Conservation (phyloP, 495 filamentous ascomycete species). For the Penicillium dipodomyicola region DNA sequence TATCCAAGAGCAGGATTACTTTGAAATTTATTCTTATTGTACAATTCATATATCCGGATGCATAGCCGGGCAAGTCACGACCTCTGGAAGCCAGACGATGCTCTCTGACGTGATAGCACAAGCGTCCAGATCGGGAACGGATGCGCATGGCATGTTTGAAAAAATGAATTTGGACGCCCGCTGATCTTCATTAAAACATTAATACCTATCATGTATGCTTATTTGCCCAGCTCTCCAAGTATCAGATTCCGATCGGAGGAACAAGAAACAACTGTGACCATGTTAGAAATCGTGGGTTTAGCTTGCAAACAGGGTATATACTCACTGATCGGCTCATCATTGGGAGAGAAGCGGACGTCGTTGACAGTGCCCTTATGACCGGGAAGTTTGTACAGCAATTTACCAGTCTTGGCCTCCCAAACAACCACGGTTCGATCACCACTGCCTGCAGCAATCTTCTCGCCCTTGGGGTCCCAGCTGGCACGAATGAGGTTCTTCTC, state of each 20-base stretch:
- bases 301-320: slow-evolving; percentile 20
- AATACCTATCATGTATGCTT: slow-evolving; percentile 22
- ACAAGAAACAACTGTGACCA: slow-evolving; percentile 71
- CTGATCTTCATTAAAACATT: slow-evolving; percentile 19
- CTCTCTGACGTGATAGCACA: not conserved
- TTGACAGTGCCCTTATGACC: slow-evolving; percentile 96
- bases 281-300: slow-evolving; percentile 10
- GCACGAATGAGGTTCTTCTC: slow-evolving; percentile 92
- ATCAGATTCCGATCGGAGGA: slow-evolving; percentile 80
- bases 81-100: not conserved
- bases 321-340: slow-evolving; percentile 85
- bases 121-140: not conserved
- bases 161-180: slow-evolving; percentile 21
- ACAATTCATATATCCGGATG: slow-evolving; percentile 10
- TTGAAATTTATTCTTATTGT: slow-evolving; percentile 9
- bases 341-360: slow-evolving; percentile 84
- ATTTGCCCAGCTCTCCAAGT: slow-evolving; percentile 71
- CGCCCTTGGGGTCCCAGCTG: slow-evolving; percentile 85
- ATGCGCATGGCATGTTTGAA: slow-evolving; percentile 5
- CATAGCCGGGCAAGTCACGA: not conserved
- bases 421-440: slow-evolving; percentile 88
- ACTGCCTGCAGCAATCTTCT: slow-evolving; percentile 83
- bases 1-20: not conserved
- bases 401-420: slow-evolving; percentile 80
- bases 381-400: slow-evolving; percentile 89